Evolutionary conservation across 441 rosid genomes (phyloP).

Genomic region (Syzygium malaccense): DNA sequence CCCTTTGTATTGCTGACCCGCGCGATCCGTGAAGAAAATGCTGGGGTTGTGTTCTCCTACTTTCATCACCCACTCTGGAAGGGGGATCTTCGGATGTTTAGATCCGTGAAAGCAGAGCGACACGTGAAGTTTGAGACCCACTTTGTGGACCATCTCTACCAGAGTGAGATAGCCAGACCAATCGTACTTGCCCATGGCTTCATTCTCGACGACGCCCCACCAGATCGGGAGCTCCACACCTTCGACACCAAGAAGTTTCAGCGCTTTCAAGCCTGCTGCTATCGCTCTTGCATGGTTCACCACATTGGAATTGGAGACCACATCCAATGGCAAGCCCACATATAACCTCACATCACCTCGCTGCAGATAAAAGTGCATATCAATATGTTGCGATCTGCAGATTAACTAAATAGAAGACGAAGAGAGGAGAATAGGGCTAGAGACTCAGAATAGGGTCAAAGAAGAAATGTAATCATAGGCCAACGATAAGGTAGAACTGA

Average conservation of each 20-base stretch:
- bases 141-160: slow-evolving; percentile 67
- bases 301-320: slow-evolving; percentile 48
- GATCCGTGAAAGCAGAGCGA: slow-evolving; percentile 71
- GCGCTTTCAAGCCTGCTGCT: slow-evolving; percentile 70
- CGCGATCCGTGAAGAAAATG: slow-evolving; percentile 50
- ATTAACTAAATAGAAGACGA: neutral
- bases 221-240: slow-evolving; percentile 89
- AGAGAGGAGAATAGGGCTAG: neutral
- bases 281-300: slow-evolving; percentile 73
- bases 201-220: slow-evolving; percentile 94
- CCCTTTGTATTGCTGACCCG: slow-evolving; percentile 41
- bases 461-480: neutral
- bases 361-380: slow-evolving; percentile 27
- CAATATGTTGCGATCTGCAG: neutral
- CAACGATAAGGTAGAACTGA: neutral
- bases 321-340: slow-evolving; percentile 84
- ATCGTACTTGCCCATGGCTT: slow-evolving; percentile 60
- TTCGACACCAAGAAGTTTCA: slow-evolving; percentile 75
- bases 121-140: slow-evolving; percentile 72
- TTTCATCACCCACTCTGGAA: slow-evolving; percentile 65
- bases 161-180: slow-evolving; percentile 84
- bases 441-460: neutral
- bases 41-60: slow-evolving; percentile 44
- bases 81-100: slow-evolving; percentile 32
- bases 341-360: slow-evolving; percentile 42